Evolutionary conservation across 495 filamentous ascomycete species (phyloP), one percentile per base, ranked within the genome.

Genomic region (Penicillium argentinense): DNA sequence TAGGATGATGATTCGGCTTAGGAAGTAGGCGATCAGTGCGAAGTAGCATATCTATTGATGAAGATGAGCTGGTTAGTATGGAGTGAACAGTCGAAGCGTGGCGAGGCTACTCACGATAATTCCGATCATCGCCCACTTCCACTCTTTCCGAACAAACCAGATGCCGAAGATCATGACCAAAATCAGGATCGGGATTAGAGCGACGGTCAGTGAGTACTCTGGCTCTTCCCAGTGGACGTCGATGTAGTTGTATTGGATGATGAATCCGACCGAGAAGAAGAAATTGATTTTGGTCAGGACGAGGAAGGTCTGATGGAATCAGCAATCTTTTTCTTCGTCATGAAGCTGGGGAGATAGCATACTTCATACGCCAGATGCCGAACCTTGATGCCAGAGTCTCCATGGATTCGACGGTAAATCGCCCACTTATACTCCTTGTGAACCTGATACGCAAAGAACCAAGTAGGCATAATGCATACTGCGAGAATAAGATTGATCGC

Each of bases 171-270:
- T 13, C 49, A 57, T 50, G 24, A 55, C n/a, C 5, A 63, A 19
- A 9, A 60, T 34, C 9, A 50, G 21, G 2, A 29, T 32, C 9
- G 56, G 59, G 8, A 63, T 43, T 11, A 63, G 36, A 17, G 41
- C 45, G 44, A 57, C 30, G 8, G 59, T 63, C 1, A 63, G 29
- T 3, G 43, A 32, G 19, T 51, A 63, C 24, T 63, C 59, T 14
- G 56, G 56, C 25, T 57, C 49, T 3, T 49, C 17, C 13, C 57
- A 63, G 18, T 63, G 59, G 2, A 63, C 59, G 26, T 60, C 49
- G 25, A 63, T 45, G 0, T 60, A 33, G 14, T 47, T 39, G 23
- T 63, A 63, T 11, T 63, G 56, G 11, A 63, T 13, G 9, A 63
- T 46, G 23, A 63, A 63, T 1, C 43, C 49, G 7, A 59, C 28